These are phyloP conservation scores for Salvia rosmarinus DNA, from an alignment of 257 asterid genomes.

Conservation along the genomic window DNA sequence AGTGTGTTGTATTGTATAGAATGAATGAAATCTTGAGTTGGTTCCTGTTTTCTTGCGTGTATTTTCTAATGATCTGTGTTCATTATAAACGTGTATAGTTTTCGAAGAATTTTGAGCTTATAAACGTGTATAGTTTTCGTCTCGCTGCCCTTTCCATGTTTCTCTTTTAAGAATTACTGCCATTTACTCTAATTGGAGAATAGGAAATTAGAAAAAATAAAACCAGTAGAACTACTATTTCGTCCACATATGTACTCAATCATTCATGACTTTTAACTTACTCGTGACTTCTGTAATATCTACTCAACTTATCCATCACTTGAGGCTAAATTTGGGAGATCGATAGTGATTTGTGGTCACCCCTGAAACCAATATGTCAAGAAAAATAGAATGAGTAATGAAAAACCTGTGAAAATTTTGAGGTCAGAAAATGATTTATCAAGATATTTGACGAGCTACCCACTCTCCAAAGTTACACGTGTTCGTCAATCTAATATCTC, in stretches of 20 bases:
- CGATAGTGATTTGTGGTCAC: slow-evolving; percentile 20
- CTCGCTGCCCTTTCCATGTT: too few relatives aligned
- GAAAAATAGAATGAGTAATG: background rate
- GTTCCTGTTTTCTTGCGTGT: background rate
- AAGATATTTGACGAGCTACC: background rate
- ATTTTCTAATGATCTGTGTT: too few relatives aligned
- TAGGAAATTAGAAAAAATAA: background rate
- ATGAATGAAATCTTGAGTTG: background rate
- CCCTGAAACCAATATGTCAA: background rate
- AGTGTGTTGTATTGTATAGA: background rate
- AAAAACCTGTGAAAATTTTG: background rate
- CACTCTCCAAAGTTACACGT: background rate
- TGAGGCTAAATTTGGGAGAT: background rate
- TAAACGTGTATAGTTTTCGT: too few relatives aligned
- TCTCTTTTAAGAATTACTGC: background rate
- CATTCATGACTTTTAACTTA: too few relatives aligned
- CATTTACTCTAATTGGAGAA: background rate
- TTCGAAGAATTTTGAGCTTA: too few relatives aligned
- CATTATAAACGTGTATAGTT: too few relatives aligned
- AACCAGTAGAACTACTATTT: background rate
- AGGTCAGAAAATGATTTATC: background rate
- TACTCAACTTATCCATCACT: background rate
- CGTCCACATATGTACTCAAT: background rate
- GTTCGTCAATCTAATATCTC: too few relatives aligned
- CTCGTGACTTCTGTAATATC: background rate